Percentiles rank a stretch among this genome's conserved stretches.
Evolutionary conservation across 345 rosid genomes (phyloP).

Genomic region (Melaleuca quinquenervia): DNA sequence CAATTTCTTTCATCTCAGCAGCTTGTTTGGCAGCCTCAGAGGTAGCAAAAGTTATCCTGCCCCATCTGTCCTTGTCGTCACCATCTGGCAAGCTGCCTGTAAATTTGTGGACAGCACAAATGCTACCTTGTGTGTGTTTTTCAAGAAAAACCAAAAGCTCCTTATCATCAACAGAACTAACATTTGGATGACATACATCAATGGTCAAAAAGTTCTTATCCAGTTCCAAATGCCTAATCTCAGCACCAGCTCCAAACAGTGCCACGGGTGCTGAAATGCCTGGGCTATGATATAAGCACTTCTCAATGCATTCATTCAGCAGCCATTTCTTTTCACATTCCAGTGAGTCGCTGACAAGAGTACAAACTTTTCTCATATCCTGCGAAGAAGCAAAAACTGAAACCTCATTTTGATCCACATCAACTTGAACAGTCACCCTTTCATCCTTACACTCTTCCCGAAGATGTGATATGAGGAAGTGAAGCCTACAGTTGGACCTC

Average conservation of each 20-base stretch:
- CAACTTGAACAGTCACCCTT: constrained; percentile 46
- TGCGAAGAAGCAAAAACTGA: constrained; percentile 39
- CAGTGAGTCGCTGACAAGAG: constrained; percentile 38
- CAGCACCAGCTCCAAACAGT: constrained; percentile 82
- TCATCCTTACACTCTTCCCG: constrained; percentile 45
- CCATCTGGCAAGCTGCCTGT: constrained; percentile 22
- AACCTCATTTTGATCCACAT: constrained; percentile 55
- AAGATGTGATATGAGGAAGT: constrained; percentile 43
- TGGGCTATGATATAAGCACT: constrained; percentile 45
- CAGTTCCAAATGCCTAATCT: constrained; percentile 82
- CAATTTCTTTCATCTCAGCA: constrained; percentile 35
- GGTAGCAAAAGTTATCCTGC: constrained; percentile 65
- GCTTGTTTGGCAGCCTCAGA: constrained; percentile 73
- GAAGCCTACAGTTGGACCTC: constrained; percentile 38
- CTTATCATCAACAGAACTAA: constrained; percentile 40
- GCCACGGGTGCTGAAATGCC: constrained; percentile 47
- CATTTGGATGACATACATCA: constrained; percentile 41
- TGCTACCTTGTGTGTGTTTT: constrained; percentile 36
- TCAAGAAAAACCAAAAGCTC: constrained; percentile 60
- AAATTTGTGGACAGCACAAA: constrained; percentile 50
- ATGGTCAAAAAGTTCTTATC: constrained; percentile 53
- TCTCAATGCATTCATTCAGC: constrained; percentile 66
- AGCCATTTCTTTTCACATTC: constrained; percentile 55
- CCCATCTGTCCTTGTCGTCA: constrained; percentile 63
- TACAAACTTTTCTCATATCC: constrained; percentile 41